Conservation (phyloP, 352 stramenopile species). For the Phytophthora pisi region DNA sequence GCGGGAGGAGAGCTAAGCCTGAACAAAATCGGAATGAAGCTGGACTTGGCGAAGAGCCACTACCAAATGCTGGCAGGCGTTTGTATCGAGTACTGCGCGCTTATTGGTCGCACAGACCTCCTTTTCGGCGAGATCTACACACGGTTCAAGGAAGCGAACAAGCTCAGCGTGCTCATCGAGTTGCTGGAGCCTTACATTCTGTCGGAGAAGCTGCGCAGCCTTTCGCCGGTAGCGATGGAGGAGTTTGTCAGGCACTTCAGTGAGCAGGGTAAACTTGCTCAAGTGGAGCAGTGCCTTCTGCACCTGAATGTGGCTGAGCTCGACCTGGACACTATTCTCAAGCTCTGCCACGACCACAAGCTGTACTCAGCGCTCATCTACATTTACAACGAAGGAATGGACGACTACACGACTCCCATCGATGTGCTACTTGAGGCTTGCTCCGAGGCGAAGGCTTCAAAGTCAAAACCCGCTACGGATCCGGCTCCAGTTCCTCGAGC, state of each 20-base stretch:
- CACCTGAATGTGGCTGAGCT: slow-evolving; percentile 94
- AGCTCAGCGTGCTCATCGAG: slow-evolving; percentile 92
- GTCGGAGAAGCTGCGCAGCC: slow-evolving; percentile 91
- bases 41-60: slow-evolving; percentile 93
- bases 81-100: slow-evolving; percentile 95
- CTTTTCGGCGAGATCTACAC: slow-evolving; percentile 90
- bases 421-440: slow-evolving; percentile 88
- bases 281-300: slow-evolving; percentile 94
- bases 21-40: slow-evolving; percentile 73
- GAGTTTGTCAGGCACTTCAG: slow-evolving; percentile 94
- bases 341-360: slow-evolving; percentile 90
- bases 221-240: slow-evolving; percentile 92
- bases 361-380: slow-evolving; percentile 95
- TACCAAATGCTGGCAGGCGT: slow-evolving; percentile 97
- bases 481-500: slow-evolving; percentile 16
- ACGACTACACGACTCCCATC: slow-evolving; percentile 93
- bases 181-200: slow-evolving; percentile 95
- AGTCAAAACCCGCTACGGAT: slow-evolving; percentile 22
- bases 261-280: slow-evolving; percentile 81
- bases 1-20: slow-evolving; percentile 44
- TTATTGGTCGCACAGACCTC: slow-evolving; percentile 84
- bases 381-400: slow-evolving; percentile 93
- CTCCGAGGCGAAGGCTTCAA: slow-evolving; percentile 54
- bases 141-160: slow-evolving; percentile 80
- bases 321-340: slow-evolving; percentile 95